Evolutionary conservation across 2,329 filamentous ascomycete genomes (phyloP).

Genomic region (Ophiostoma piceae): DNA sequence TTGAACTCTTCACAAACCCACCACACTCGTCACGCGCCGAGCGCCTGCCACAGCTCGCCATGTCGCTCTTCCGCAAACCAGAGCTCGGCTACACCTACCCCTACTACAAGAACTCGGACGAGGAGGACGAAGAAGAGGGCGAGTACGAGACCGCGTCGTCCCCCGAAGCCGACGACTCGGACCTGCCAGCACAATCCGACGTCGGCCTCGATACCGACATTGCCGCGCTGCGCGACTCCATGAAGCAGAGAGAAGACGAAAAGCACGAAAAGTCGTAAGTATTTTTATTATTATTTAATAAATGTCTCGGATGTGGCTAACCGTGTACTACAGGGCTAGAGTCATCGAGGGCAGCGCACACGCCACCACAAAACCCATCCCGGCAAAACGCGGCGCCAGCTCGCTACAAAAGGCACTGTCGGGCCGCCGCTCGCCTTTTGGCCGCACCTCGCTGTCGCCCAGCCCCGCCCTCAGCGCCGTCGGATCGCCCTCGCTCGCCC

Average conservation of each 20-base stretch:
- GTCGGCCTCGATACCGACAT: slow-evolving; percentile 46
- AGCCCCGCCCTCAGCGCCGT: slow-evolving; percentile 54
- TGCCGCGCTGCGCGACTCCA: slow-evolving; percentile 44
- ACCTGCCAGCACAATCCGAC: slow-evolving; percentile 28
- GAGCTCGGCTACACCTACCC: slow-evolving; percentile 29
- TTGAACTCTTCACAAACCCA: slow-evolving; percentile 48
- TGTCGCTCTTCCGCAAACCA: slow-evolving; percentile 46
- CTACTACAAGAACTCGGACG: slow-evolving; percentile 25
- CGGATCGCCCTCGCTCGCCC: slow-evolving; percentile 49
- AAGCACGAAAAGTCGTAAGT: slow-evolving; percentile 45
- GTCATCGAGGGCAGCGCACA: slow-evolving; percentile 34
- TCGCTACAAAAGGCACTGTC: slow-evolving; percentile 27
- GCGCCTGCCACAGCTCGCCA: slow-evolving; percentile 46
- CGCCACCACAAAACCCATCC: slow-evolving; percentile 21
- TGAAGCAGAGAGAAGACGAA: slow-evolving; percentile 42
- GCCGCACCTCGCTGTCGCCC: slow-evolving; percentile 29
- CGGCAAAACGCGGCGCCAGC: slow-evolving; percentile 27
- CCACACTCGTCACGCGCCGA: slow-evolving; percentile 44
- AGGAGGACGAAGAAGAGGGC: slow-evolving; percentile 27
- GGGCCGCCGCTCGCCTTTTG: slow-evolving; percentile 26
- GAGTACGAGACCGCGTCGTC: slow-evolving; percentile 27
- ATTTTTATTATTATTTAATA: neutral
- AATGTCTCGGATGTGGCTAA: slow-evolving; percentile 21
- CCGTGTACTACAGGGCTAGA: slow-evolving; percentile 35
- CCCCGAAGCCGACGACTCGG: slow-evolving; percentile 25